Evolutionary conservation across 805 yeast genomes (phyloP), one percentile per base, ranked within the genome.

Genomic region (Jamesozyma spencerorum): DNA sequence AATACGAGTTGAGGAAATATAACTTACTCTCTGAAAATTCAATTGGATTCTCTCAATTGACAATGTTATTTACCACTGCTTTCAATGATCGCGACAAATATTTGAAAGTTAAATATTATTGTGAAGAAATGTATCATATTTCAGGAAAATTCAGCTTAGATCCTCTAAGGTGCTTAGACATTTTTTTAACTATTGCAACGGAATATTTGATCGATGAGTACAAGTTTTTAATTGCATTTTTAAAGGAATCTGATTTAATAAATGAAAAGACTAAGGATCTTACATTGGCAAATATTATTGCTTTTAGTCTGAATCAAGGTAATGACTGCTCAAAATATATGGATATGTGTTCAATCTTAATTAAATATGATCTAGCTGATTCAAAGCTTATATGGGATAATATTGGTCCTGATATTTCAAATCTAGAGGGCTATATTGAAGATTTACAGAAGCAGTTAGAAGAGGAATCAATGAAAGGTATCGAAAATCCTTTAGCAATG

Each of bases 141-240:
- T 80, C 81, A 40, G 95, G 92, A 1, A 85, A 81, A 55, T 86
- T 76, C 56, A 72, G 72, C 39, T 66, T 87, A 37, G 95, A 88
- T 51, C 79, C 90, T 1, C 71, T 74, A 38, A 69, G 88, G 43
- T 74, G 77, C 19, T 66, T 87, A 37, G 84, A 85, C 48, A 42
- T 84, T 0, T 45, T 84, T 7, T 51, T 87, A 27, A 77, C 75
- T 36, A 52, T 83, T 2, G 71, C 72, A 37, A 52, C 74, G 2
- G 62, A 65, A 39, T 65, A 67, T 37, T 44, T 79, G 5, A 66
- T 69, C 1, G 54, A 64, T 3, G 65, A 74, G 34, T 66, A 70
- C 44, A 52, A 60, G 4, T 74, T 79, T 41, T 63, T 75, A 19
- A 30, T 85, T 0, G 53, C 58, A 1, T 62, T 84, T 18, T 61